Evolutionary conservation across 305 asterid genomes (phyloP).

Genomic region (Fraxinus paxiana): DNA sequence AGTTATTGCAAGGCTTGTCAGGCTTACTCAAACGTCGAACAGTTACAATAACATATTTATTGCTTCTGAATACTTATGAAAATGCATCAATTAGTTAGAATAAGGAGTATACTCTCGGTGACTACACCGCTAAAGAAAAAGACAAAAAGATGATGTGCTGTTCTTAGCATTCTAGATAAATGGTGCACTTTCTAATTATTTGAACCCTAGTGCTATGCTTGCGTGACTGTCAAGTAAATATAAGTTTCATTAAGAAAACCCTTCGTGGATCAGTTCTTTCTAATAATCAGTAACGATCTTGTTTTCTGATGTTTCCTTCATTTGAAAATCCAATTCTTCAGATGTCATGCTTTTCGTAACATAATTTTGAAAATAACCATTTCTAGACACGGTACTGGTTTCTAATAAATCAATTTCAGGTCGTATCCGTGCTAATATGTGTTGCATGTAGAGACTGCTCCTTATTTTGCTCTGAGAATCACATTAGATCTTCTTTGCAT

Average conservation of each 20-base stretch:
- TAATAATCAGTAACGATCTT: neutral
- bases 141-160: slow-evolving; percentile 16
- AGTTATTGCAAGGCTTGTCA: neutral
- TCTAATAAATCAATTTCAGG: neutral
- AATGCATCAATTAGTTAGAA: neutral
- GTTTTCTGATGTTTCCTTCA: slow-evolving; percentile 8
- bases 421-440: neutral
- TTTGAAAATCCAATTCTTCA: neutral
- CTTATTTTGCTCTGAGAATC: neutral
- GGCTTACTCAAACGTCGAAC: neutral
- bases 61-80: neutral
- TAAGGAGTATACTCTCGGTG: neutral
- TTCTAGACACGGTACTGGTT: neutral
- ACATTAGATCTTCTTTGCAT: neutral
- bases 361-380: neutral
- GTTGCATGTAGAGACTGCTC: neutral
- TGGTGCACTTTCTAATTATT: slow-evolving; percentile 13
- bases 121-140: slow-evolving; percentile 5
- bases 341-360: neutral
- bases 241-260: neutral
- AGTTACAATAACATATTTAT: neutral
- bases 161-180: neutral
- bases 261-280: neutral
- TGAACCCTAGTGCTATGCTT: slow-evolving; percentile 6
- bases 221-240: neutral